Conservation (phyloP, 2,329 filamentous ascomycete species). For the Exophiala sp. region DNA sequence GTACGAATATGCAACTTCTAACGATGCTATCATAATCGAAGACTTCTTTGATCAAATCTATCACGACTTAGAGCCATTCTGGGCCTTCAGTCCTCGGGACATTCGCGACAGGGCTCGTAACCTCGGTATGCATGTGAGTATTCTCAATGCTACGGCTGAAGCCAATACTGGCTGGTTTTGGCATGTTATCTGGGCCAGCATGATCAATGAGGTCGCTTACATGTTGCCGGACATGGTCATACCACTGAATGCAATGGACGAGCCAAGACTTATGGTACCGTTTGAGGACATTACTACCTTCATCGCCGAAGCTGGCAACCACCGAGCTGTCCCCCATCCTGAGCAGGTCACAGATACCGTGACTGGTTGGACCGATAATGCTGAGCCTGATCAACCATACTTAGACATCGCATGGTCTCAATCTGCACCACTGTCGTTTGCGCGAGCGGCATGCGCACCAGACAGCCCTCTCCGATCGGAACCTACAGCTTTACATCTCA, state of each 20-base stretch:
- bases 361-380: not conserved
- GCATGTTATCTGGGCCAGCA: conserved; percentile 10
- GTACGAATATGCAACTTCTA: conserved; percentile 43
- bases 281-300: conserved; percentile 42
- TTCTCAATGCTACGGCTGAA: not conserved
- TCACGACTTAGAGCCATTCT: conserved; percentile 48
- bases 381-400: not conserved
- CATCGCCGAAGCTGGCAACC: not conserved
- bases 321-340: not conserved
- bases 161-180: conserved; percentile 4
- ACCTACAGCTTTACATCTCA: conserved; percentile 30
- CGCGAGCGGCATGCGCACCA: conserved; percentile 27
- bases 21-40: conserved; percentile 46
- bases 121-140: conserved; percentile 2
- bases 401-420: not conserved
- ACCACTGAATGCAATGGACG: conserved; percentile 50
- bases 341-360: not conserved
- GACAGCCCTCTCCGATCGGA: conserved; percentile 35
- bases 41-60: conserved; percentile 53
- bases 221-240: conserved; percentile 47
- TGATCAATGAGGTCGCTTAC: conserved; percentile 37
- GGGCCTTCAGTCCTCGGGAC: conserved; percentile 42
- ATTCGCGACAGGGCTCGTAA: conserved; percentile 28
- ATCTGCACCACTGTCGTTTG: not conserved
- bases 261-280: conserved; percentile 46